Evolutionary conservation across 768 basidiomycete genomes (phyloP), one percentile per base, ranked within the genome.

Genomic region (Suillus bovinus): DNA sequence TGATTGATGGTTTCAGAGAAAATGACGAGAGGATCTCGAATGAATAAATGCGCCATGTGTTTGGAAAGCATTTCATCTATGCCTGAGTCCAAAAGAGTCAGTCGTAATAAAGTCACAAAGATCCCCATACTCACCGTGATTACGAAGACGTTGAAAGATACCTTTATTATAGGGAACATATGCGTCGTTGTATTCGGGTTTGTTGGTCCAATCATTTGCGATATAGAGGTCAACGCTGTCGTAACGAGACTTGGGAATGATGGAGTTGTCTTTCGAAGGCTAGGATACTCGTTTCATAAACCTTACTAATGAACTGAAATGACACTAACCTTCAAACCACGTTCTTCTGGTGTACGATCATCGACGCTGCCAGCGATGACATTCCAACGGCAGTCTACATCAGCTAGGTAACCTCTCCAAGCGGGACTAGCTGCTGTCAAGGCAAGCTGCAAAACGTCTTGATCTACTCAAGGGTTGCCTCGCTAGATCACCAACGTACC

Each of bases 321-420:
- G 61, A 5, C 9, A 17, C 61, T 22, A 6, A 91, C 93, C 84
- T 90, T 91, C 63, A 90, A 65, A 6, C 96, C 96, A 61, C 96
- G 87, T 75, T 99, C 97, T 73, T 98, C 96, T 65, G 90, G 86
- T 16, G 95, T 99, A 57, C 97, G 86, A 76, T 99, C 96, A 70
- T 99, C 97, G 0, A 99, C 96, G 69, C 93, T 94, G n/a, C 92
- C 97, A 11, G 97, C 91, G 66, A 99, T 97, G 11, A 99, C 97
- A 69, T 98, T 93, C 97, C 97, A 99, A 47, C 97, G 87, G 70
- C 93, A 97, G 78, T 99, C 97, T 6, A 99, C 96, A 72, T 99
- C 96, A 44, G 96, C 89, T 47, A 99, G 84, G 73, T 93, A 90
- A 6, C 97, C 97, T 64, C 97, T 84, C 87, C 93, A 99, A 16